Conservation (phyloP, 352 stramenopile genomes). For the Phytopythium mirpurense region DNA sequence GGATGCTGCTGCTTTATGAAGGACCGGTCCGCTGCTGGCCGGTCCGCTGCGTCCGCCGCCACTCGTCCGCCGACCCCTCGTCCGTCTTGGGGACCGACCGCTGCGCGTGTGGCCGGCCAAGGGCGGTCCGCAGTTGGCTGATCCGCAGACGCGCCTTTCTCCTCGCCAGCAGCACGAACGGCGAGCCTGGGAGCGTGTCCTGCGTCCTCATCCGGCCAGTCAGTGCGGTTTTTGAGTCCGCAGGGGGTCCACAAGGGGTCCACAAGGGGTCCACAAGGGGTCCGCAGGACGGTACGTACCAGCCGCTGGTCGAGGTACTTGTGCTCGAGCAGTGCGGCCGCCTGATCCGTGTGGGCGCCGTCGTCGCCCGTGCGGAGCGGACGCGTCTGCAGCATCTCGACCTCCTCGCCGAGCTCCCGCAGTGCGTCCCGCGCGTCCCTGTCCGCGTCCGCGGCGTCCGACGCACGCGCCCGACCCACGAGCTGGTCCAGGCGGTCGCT, state of each 20-base stretch:
- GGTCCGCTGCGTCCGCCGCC: too few relatives aligned
- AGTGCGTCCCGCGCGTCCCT: slow-evolving; percentile 26
- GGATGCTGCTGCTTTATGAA: too few relatives aligned
- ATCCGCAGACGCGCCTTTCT: slow-evolving; percentile 44
- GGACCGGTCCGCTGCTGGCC: too few relatives aligned
- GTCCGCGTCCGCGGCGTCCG: slow-evolving; percentile 20
- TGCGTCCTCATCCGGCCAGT: too few relatives aligned
- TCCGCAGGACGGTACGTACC: slow-evolving; percentile 19
- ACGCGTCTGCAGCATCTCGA: slow-evolving; percentile 24
- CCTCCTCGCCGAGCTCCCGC: slow-evolving; percentile 35
- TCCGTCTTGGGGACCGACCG: too few relatives aligned
- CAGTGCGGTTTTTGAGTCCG: too few relatives aligned
- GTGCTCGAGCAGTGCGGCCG: slow-evolving; percentile 28
- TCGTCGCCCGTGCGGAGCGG: not conserved
- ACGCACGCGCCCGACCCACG: not conserved
- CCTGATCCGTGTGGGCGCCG: slow-evolving; percentile 9
- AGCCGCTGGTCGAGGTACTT: slow-evolving; percentile 36
- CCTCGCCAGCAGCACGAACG: slow-evolving; percentile 42
- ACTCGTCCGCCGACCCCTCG: too few relatives aligned
- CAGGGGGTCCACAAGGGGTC: too few relatives aligned
- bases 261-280: too few relatives aligned
- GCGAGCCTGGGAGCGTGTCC: slow-evolving; percentile 36
- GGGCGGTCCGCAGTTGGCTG: slow-evolving; percentile 20
- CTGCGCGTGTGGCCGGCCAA: too few relatives aligned
- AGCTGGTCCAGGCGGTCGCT: not conserved